Evolutionary conservation across 768 basidiomycete species (phyloP).

Genomic region (Suillus alpinus): DNA sequence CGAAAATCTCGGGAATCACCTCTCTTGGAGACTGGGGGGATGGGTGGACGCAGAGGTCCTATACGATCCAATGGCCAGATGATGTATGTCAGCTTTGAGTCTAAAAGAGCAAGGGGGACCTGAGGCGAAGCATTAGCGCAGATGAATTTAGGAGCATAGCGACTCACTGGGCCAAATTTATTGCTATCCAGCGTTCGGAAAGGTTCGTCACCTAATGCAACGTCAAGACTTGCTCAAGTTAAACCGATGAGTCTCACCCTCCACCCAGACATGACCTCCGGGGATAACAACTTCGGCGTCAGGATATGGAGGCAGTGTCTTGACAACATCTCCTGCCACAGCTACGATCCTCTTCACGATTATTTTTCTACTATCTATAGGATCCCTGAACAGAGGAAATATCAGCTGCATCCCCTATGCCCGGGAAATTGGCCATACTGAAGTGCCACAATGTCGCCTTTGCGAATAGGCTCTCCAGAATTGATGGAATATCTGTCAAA

Average conservation of each 20-base stretch:
- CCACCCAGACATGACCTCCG: conserved; percentile 68
- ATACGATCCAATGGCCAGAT: conserved; percentile 52
- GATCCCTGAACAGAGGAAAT: conserved; percentile 45
- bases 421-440: conserved; percentile 35
- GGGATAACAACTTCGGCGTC: conserved; percentile 53
- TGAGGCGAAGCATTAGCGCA: neutral
- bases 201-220: conserved; percentile 56
- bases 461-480: conserved; percentile 34
- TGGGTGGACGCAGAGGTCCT: conserved; percentile 32
- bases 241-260: conserved; percentile 45
- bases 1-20: conserved; percentile 19
- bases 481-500: conserved; percentile 53
- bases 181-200: conserved; percentile 73
- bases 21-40: conserved; percentile 14
- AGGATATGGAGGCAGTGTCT: conserved; percentile 69
- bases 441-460: conserved; percentile 67
- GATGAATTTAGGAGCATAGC: conserved; percentile 1
- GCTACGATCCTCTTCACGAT: conserved; percentile 69
- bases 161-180: conserved; percentile 62
- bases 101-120: conserved; percentile 47
- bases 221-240: neutral
- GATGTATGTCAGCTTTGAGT: conserved; percentile 48
- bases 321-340: conserved; percentile 58
- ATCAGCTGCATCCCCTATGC: neutral
- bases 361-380: conserved; percentile 47